Conservation (phyloP, 1,139 yeast species). For the Yamadazyma diddensiae region DNA sequence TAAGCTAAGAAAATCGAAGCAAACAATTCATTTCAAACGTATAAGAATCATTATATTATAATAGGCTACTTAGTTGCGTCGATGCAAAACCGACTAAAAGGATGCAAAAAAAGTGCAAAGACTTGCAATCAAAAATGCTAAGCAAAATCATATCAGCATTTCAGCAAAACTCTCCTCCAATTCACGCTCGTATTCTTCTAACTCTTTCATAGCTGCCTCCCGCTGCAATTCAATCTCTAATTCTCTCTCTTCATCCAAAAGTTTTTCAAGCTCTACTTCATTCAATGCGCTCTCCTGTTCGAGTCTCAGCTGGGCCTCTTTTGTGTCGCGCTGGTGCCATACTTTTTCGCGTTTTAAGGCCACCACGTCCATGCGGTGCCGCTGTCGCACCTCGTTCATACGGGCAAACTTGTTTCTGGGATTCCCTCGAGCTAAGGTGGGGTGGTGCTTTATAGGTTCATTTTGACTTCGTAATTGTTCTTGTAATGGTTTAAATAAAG, state of each 20-base stretch:
- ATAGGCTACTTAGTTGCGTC: too few relatives aligned
- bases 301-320: conserved; percentile 18
- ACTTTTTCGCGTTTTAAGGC: conserved; percentile 23
- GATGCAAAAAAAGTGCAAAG: too few relatives aligned
- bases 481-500: conserved; percentile 21
- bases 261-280: conserved; percentile 24
- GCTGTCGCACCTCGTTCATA: conserved; percentile 26
- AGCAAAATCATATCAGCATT: too few relatives aligned
- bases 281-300: conserved; percentile 18
- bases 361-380: conserved; percentile 24
- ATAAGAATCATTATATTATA: too few relatives aligned
- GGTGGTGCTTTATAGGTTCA: conserved; percentile 13
- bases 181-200: conserved; percentile 14
- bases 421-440: conserved; percentile 14
- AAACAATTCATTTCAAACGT: too few relatives aligned
- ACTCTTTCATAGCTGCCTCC: conserved; percentile 4
- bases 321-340: conserved; percentile 21
- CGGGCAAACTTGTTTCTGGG: conserved; percentile 27
- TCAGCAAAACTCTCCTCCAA: conserved; percentile 13
- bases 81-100: too few relatives aligned
- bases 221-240: conserved; percentile 4
- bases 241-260: conserved; percentile 31
- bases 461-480: conserved; percentile 6
- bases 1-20: too few relatives aligned
- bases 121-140: too few relatives aligned